Base-by-base conservation (phyloP, 345 rosid genomes). In the Lagerstroemia speciosa region DNA sequence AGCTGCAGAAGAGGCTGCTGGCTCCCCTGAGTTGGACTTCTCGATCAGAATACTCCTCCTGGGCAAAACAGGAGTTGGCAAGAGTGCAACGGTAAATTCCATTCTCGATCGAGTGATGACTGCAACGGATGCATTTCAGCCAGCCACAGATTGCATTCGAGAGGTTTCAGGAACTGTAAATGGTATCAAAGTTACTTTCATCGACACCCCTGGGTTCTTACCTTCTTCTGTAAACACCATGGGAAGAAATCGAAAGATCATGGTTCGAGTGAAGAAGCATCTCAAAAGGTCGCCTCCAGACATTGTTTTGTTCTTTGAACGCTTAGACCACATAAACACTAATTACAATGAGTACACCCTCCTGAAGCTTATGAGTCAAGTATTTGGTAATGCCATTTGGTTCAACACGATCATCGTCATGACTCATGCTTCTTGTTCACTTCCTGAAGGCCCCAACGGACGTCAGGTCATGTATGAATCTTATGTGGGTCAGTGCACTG, bases 81-180 rank as follows among this genome's bases (percentile, higher is more conserved):
- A 94, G 85, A 94, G 97, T 77, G 96, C 99, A 46, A 94, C 99
- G 45, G 87, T 88, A 80, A 94, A 94, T 80, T 89, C 99, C 9
- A 76, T 94, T 22, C 84, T 91, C 53, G 87, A 83, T 76, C 89
- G 91, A 76, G 66, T 77, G 27, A 91, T 80, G 81, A 78, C 89
- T 12, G 72, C 72, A 74, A 94, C 96, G 32, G 74, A 80, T 77
- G 99, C 99, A 64, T 94, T 91, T 83, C 77, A 66, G 65, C 95
- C 96, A 10, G 85, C 86, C 63, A 94, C 97, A 10, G 71, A 81
- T 64, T 37, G 34, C 72, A 83, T 94, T 70, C 83, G 72, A 80
- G 97, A 94, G 84, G 84, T 91, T 71, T 65, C 27, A 32, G 97
- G 95, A 64, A 82, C 80, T 74, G 80, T 89, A 37, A 66, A 68